Evolutionary conservation across 176 grass and related monocot genomes (phyloP).

Genomic region (Phyllostachys edulis): DNA sequence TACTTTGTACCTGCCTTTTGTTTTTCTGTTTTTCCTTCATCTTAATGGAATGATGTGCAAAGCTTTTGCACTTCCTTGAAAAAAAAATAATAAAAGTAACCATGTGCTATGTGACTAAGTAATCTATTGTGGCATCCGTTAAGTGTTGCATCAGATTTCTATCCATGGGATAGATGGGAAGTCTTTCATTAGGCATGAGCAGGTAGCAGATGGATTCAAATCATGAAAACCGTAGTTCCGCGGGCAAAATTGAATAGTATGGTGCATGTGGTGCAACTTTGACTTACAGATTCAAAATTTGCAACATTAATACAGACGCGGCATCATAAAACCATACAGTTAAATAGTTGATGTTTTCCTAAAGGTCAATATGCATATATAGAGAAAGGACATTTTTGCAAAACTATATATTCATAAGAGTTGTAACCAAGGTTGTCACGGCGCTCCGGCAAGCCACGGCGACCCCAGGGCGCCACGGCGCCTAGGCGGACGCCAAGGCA

Average conservation of each 20-base stretch:
- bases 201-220: background rate
- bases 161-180: background rate
- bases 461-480: too few relatives aligned
- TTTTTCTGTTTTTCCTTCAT: too few relatives aligned
- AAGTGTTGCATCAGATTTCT: background rate
- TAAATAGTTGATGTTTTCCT: background rate
- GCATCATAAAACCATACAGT: background rate
- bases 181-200: background rate
- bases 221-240: background rate
- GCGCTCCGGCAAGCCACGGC: too few relatives aligned
- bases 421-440: too few relatives aligned
- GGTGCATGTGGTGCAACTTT: constrained; percentile 1
- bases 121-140: background rate
- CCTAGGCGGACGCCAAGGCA: too few relatives aligned
- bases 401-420: background rate
- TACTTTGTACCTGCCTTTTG: too few relatives aligned
- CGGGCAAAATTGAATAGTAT: background rate
- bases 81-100: background rate
- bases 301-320: background rate
- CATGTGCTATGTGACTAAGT: background rate
- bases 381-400: background rate
- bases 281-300: constrained; percentile 18
- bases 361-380: background rate
- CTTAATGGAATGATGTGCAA: too few relatives aligned
- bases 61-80: too few relatives aligned